These are phyloP conservation scores for Ophiostoma angusticollis DNA, from an alignment of 2,329 filamentous ascomycete species.

Conservation along the genomic window DNA sequence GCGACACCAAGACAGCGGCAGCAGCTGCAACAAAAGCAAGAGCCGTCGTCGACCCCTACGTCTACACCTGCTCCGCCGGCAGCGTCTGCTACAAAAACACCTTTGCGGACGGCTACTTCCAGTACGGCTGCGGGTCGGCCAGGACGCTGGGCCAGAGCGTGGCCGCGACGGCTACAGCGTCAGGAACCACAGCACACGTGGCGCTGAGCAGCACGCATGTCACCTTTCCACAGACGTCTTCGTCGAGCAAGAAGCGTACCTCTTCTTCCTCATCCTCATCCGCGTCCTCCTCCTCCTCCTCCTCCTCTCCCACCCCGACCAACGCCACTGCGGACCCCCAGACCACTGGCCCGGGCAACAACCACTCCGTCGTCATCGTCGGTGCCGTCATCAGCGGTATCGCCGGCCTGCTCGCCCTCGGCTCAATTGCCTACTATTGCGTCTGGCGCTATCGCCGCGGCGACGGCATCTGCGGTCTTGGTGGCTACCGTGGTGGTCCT, in stretches of 20 bases:
- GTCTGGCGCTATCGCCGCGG: slow-evolving; percentile 30
- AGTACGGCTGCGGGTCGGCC: slow-evolving; percentile 43
- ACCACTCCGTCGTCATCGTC: slow-evolving; percentile 37
- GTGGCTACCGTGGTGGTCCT: not conserved
- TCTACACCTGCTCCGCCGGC: slow-evolving; percentile 40
- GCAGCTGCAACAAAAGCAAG: slow-evolving; percentile 26
- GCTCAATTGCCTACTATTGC: slow-evolving; percentile 28
- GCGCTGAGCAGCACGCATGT: slow-evolving; percentile 28
- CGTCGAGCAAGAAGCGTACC: not conserved
- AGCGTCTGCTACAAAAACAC: slow-evolving; percentile 42
- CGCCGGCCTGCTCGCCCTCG: slow-evolving; percentile 30
- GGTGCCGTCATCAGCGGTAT: slow-evolving; percentile 42
- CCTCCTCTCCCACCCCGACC: slow-evolving; percentile 12
- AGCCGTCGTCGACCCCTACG: slow-evolving; percentile 40
- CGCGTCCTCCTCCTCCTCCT: slow-evolving; percentile 13
- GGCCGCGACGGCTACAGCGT: slow-evolving; percentile 31
- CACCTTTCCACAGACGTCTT: slow-evolving; percentile 26
- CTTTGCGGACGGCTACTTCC: slow-evolving; percentile 41
- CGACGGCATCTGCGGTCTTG: slow-evolving; percentile 19
- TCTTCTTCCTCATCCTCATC: slow-evolving; percentile 7
- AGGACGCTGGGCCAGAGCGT: slow-evolving; percentile 37
- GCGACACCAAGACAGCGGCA: slow-evolving; percentile 34
- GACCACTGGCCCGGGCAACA: slow-evolving; percentile 3
- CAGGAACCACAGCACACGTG: slow-evolving; percentile 27
- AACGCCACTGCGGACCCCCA: slow-evolving; percentile 6